phyloP scores from a whole-genome alignment of 345 rosid genomes.

The Euclidium syriacum region DNA sequence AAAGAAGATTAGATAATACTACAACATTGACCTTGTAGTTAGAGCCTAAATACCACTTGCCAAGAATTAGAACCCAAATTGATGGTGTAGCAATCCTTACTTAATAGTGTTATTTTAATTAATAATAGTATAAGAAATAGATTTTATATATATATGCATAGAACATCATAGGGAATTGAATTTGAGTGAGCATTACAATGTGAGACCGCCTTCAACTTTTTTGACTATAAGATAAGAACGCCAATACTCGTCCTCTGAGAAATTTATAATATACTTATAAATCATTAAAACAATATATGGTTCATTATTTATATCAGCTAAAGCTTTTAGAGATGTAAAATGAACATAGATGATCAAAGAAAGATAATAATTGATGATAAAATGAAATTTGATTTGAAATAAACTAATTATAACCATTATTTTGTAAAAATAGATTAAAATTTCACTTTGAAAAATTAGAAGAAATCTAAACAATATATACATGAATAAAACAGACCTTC shows the following conservation, averaged over 20 bases:
- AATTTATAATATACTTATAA: neutral
- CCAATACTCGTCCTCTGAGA: neutral
- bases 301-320: neutral
- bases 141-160: no score
- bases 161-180: slow-evolving; percentile 59
- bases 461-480: no score
- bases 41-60: slow-evolving; percentile 9
- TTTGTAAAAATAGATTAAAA: no score
- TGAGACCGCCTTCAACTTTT: slow-evolving; percentile 28
- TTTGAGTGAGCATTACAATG: slow-evolving; percentile 32
- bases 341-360: no score
- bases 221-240: slow-evolving; percentile 28
- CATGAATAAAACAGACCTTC: no score
- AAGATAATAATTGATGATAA: no score
- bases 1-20: neutral
- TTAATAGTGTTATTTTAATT: neutral
- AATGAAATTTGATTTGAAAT: no score
- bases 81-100: neutral
- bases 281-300: neutral
- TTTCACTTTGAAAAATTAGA: no score
- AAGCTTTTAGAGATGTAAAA: neutral
- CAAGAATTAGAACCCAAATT: slow-evolving; percentile 1
- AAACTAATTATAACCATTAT: no score
- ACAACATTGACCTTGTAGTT: slow-evolving; percentile 12
- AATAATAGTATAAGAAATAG: no score